Conservation (phyloP, 164 flowering plant genomes). For the Chimonanthus salicifolius region DNA sequence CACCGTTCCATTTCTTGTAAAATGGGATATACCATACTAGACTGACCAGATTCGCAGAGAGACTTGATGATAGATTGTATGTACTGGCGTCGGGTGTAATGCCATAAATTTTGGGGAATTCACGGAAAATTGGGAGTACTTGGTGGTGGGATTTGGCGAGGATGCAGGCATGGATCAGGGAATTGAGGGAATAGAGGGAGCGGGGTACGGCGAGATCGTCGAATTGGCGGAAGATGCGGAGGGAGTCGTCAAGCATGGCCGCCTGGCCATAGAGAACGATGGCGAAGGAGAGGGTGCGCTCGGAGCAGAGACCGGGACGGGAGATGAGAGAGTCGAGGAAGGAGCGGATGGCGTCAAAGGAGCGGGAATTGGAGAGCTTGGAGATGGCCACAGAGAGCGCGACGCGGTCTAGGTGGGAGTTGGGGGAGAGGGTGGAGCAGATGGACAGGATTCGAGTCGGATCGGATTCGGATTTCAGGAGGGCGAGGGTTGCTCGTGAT, state of each 20-base stretch:
- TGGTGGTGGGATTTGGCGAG: conserved; percentile 41
- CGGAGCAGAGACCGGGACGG: conserved; percentile 53
- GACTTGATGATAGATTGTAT: conserved; percentile 61
- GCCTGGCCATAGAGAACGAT: conserved; percentile 73
- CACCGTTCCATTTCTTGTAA: conserved; percentile 69
- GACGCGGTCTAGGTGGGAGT: conserved; percentile 59
- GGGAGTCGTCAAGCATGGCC: conserved; percentile 50
- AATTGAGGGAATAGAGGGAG: conserved; percentile 42
- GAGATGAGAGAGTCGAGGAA: conserved; percentile 43
- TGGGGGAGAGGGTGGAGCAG: conserved; percentile 71
- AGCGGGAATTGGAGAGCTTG: conserved; percentile 38
- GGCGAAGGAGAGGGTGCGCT: conserved; percentile 44
- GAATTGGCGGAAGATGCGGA: conserved; percentile 42
- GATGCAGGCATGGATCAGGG: conserved; percentile 44
- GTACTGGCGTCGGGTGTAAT: conserved; percentile 51
- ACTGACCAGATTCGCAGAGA: conserved; percentile 48
- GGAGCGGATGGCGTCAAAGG: conserved; percentile 30
- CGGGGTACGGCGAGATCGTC: conserved; percentile 32
- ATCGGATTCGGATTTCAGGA: conserved; percentile 55
- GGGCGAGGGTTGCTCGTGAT: conserved; percentile 55
- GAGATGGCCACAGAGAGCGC: conserved; percentile 58
- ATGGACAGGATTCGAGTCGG: conserved; percentile 65
- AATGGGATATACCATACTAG: conserved; percentile 47
- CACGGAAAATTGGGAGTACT: conserved; percentile 41
- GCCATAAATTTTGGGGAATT: conserved; percentile 41